Conservation (phyloP, 2,329 filamentous ascomycete species). For the Fonsecaea multimorphosa region DNA sequence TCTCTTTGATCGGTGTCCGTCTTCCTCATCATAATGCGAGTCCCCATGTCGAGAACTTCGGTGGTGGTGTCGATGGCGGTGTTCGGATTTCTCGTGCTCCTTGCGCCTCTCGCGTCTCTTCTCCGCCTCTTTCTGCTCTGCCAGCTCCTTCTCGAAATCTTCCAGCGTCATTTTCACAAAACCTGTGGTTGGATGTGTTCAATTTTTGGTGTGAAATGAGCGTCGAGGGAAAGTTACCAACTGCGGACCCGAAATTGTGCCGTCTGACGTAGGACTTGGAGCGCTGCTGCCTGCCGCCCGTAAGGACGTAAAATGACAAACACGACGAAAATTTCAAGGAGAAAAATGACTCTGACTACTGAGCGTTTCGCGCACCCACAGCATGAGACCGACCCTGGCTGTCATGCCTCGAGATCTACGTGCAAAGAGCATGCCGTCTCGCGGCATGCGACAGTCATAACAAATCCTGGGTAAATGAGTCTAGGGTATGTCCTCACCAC, state of each 20-base stretch:
- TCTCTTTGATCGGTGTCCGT: conserved; percentile 54
- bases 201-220: not conserved
- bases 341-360: no score
- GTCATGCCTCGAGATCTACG: no score
- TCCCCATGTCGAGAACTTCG: conserved; percentile 49
- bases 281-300: no score
- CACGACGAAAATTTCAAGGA: not conserved
- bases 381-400: no score
- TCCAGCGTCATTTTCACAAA: conserved; percentile 60
- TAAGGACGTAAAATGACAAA: not conserved
- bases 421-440: no score
- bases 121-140: conserved; percentile 50
- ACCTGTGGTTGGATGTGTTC: not conserved
- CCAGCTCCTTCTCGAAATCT: conserved; percentile 80
- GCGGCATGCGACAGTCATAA: no score
- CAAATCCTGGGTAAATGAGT: no score
- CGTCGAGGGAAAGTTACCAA: not conserved
- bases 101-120: conserved; percentile 48
- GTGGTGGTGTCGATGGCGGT: conserved; percentile 41
- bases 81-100: conserved; percentile 50
- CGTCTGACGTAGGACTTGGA: not conserved
- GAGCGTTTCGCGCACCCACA: no score
- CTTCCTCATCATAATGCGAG: conserved; percentile 60
- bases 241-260: not conserved
- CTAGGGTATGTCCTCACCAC: no score